Evolutionary conservation across 2,329 filamentous ascomycete genomes (phyloP).

Genomic region (Fusarium brachygibbosum): DNA sequence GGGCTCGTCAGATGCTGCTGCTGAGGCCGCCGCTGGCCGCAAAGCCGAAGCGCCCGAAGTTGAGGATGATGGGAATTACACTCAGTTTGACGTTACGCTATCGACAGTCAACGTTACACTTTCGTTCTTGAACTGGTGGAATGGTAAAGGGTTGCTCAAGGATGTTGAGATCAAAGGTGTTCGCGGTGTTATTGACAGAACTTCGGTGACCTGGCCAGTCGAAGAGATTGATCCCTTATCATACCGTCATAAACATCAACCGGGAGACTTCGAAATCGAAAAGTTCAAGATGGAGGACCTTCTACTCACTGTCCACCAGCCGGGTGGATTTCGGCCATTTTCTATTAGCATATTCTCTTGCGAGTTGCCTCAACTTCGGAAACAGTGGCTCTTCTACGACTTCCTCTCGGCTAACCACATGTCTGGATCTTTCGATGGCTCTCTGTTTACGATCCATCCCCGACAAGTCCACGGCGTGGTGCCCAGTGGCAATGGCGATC

Average conservation of each 20-base stretch:
- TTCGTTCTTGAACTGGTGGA: conserved; percentile 99
- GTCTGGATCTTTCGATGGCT: conserved; percentile 95
- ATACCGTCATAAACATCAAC: conserved; percentile 87
- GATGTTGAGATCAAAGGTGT: conserved; percentile 96
- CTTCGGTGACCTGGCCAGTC: conserved; percentile 76
- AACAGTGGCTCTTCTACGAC: conserved; percentile 98
- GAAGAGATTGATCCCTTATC: conserved; percentile 83
- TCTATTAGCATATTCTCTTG: conserved; percentile 96
- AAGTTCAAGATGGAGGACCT: conserved; percentile 97
- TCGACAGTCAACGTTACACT: conserved; percentile 96
- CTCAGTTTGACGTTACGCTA: conserved; percentile 95
- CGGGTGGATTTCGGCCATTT: conserved; percentile 91
- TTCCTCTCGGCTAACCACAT: conserved; percentile 96
- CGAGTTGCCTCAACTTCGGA: conserved; percentile 90
- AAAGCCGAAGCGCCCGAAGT: conserved; percentile 60
- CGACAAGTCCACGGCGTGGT: conserved; percentile 87
- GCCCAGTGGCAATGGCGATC: conserved; percentile 64
- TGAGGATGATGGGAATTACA: conserved; percentile 92
- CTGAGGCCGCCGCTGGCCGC: conserved; percentile 82
- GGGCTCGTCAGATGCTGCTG: conserved; percentile 89
- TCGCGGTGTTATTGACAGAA: conserved; percentile 91
- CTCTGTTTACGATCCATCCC: conserved; percentile 96
- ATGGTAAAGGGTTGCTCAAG: conserved; percentile 89
- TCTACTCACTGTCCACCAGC: conserved; percentile 91
- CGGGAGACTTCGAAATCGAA: conserved; percentile 97